phyloP scores from a whole-genome alignment of 2,329 filamentous ascomycete genomes.

The Xylaria sp. region DNA sequence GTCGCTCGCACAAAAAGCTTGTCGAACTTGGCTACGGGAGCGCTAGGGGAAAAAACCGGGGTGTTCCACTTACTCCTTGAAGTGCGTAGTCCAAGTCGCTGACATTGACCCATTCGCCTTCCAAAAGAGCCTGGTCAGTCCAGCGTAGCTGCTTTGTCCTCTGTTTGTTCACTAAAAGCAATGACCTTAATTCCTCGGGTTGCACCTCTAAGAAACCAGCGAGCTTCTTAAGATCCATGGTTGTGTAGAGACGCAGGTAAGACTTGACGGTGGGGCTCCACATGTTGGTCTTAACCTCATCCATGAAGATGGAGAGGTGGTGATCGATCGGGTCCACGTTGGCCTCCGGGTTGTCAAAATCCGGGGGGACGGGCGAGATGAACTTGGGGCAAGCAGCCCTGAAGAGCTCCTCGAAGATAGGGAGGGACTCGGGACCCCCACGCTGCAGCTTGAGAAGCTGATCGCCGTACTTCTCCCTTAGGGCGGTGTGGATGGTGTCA shows the following conservation, averaged over 20 bases:
- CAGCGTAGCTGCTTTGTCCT: constrained; percentile 95
- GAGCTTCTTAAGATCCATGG: constrained; percentile 98
- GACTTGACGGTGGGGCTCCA: constrained; percentile 97
- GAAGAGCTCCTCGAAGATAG: constrained; percentile 98
- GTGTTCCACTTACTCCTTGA: constrained; percentile 73
- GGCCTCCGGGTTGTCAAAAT: constrained; percentile 95
- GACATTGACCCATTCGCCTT: constrained; percentile 90
- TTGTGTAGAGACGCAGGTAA: constrained; percentile 98
- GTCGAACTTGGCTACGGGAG: constrained; percentile 11
- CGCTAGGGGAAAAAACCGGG: background rate
- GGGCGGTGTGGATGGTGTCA: constrained; percentile 97
- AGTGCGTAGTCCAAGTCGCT: constrained; percentile 97
- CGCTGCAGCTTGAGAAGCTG: constrained; percentile 96
- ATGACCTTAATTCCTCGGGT: constrained; percentile 92
- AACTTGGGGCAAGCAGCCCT: constrained; percentile 98
- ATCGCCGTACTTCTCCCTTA: constrained; percentile 99
- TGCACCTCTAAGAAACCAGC: constrained; percentile 96
- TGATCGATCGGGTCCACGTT: constrained; percentile 98
- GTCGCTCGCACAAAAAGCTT: constrained; percentile 32
- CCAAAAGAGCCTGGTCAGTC: constrained; percentile 86
- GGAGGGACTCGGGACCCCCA: constrained; percentile 91
- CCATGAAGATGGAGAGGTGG: constrained; percentile 98
- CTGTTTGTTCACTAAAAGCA: constrained; percentile 98
- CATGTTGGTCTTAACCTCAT: constrained; percentile 99
- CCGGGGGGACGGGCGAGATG: constrained; percentile 94